Conservation (phyloP, 148 eudicot genomes). For the Nyssa sinensis region DNA sequence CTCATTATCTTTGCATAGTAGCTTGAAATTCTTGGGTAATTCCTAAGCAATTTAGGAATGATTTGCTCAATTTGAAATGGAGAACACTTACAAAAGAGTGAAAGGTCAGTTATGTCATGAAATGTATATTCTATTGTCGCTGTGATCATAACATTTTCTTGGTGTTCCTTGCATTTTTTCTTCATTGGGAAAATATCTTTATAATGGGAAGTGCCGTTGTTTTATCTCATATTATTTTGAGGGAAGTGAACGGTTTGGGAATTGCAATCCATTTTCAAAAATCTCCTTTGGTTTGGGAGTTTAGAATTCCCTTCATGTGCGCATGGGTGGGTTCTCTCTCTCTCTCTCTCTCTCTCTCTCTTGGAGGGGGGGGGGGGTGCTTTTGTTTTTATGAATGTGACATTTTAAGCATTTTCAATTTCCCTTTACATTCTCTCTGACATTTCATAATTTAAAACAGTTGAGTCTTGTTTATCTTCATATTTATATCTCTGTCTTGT, state of each 20-base stretch:
- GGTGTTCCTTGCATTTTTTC: neutral
- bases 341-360: no score
- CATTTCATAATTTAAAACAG: neutral
- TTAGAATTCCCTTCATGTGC: neutral
- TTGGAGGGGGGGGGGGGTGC: no score
- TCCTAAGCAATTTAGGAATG: no score
- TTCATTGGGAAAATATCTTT: neutral
- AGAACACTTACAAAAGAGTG: no score
- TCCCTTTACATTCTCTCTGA: neutral
- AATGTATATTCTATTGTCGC: neutral
- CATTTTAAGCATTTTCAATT: neutral
- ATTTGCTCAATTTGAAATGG: no score
- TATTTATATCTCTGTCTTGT: neutral
- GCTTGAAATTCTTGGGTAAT: neutral
- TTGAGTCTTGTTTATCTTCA: neutral
- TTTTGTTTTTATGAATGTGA: neutral
- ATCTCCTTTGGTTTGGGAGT: neutral
- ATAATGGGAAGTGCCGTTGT: neutral
- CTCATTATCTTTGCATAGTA: neutral
- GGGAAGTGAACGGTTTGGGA: neutral
- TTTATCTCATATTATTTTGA: neutral
- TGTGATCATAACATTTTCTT: no score
- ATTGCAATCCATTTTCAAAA: neutral
- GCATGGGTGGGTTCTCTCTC: no score
- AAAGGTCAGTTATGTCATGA: neutral